Base-by-base conservation (phyloP, 805 yeast species). In the Yarrowia keelungensis region DNA sequence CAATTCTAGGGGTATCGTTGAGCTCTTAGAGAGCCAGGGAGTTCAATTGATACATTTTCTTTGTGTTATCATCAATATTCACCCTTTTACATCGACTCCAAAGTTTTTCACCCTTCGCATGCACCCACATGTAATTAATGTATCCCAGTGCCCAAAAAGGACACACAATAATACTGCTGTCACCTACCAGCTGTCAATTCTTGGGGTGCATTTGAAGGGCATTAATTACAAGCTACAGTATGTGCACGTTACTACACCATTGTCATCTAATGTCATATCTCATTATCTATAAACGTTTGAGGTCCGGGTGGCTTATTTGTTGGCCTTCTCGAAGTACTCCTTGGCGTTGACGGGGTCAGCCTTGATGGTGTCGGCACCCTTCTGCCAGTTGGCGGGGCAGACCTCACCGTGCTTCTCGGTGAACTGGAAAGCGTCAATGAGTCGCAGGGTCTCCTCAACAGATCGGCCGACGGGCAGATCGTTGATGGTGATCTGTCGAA, bases 381-480 rank as follows among this genome's bases (percentile, higher is more conserved):
- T 89, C 70, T 89, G 87, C 99, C 99, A 94, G 96, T 94, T 95
- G 80, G 98, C 98, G 78, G 99, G 99, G 85, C 98, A 93, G 75
- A 94, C 99, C 85, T 96, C 97, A 84, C 99, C 99, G 88, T 95
- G 85, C 86, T 91, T 90, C 82, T 93, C 98, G 77, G 97, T 91
- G 93, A 97, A 95, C 86, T 94, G 97, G 97, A 95, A 95, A 76
- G 98, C 99, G 81, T 95, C 98, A 73, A 95, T 87, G 79, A 95
- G 87, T 89, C 99, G 93, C 79, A 92, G 86, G 74, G 98, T 90
- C 87, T 95, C 99, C 74, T 93, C 98, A 75, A 95, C 99, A 78
- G 91, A 90, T 87, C 99, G 92, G 81, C 99, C 99, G 75, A 95
- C 99, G 81, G 99, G 97, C 81, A 94, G 89, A 83, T 95, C 98